These are phyloP conservation scores for Sphagnum magellanicum DNA, from an alignment of 228 moss, liverwort and hornwort species.

Conservation along the genomic window DNA sequence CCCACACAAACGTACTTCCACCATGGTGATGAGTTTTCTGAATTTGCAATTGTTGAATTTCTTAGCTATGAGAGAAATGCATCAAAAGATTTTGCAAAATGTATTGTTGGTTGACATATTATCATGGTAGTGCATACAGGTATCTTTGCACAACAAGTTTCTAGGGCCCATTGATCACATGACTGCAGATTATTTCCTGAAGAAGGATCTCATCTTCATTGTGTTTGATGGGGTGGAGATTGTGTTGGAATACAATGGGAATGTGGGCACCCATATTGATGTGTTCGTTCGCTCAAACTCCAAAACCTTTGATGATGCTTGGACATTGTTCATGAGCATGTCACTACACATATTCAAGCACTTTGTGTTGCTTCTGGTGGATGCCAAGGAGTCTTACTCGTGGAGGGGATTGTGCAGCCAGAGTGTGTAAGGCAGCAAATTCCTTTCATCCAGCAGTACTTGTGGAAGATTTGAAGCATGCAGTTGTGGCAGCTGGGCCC, in stretches of 20 bases:
- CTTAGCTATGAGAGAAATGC: no score
- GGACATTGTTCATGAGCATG: neutral
- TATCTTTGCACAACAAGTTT: neutral
- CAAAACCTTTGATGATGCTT: neutral
- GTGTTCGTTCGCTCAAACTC: neutral
- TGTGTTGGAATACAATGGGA: neutral
- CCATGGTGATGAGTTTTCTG: no score
- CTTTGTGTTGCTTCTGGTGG: neutral
- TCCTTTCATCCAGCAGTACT: neutral
- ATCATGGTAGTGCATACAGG: neutral
- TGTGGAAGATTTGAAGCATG: slow-evolving; percentile 1
- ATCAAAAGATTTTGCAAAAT: no score
- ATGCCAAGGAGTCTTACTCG: neutral
- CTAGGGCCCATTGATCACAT: neutral
- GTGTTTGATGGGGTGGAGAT: neutral
- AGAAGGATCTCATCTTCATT: neutral
- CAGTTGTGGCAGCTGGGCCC: no score
- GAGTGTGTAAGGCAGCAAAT: slow-evolving; percentile 2
- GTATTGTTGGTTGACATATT: no score
- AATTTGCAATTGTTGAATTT: no score
- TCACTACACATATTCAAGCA: neutral
- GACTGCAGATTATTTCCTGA: neutral
- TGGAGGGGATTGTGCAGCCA: slow-evolving; percentile 1
- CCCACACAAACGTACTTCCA: no score
- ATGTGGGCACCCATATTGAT: neutral